Conservation (phyloP, 202 grass and related monocot genomes). For the Carex arenaria region DNA sequence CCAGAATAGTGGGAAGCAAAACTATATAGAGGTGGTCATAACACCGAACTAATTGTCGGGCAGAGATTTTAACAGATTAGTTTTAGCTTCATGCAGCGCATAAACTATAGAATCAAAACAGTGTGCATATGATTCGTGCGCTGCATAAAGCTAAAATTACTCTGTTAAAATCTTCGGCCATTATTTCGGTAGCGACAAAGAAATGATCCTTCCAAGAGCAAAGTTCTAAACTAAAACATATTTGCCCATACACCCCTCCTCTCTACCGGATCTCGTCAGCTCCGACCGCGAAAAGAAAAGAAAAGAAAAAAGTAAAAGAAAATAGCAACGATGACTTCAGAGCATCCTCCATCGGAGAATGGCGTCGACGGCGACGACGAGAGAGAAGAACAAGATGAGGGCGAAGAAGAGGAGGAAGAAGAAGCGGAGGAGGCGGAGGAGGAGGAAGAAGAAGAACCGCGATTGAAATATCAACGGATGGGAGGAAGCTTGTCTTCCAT, state of each 20-base stretch:
- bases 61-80: too few species aligned
- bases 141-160: too few species aligned
- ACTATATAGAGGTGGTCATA: background rate
- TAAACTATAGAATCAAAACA: too few species aligned
- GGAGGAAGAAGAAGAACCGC: conserved; percentile 71
- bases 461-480: conserved; percentile 90
- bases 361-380: conserved; percentile 55
- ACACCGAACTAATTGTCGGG: background rate
- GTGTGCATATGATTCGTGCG: too few species aligned
- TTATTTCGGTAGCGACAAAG: conserved; percentile 21
- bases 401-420: conserved; percentile 23
- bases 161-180: too few species aligned
- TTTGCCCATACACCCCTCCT: background rate
- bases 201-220: background rate
- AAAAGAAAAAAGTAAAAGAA: background rate
- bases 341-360: conserved; percentile 49
- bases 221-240: background rate
- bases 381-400: conserved; percentile 33
- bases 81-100: too few species aligned
- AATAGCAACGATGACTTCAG: conserved; percentile 26
- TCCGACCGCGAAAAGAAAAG: background rate
- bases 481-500: conserved; percentile 76
- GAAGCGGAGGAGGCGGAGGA: conserved; percentile 22
- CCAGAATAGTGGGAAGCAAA: background rate
- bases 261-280: conserved; percentile 25